Base-by-base conservation (phyloP, 2,329 filamentous ascomycete species). In the Cytospora paraplurivora region DNA sequence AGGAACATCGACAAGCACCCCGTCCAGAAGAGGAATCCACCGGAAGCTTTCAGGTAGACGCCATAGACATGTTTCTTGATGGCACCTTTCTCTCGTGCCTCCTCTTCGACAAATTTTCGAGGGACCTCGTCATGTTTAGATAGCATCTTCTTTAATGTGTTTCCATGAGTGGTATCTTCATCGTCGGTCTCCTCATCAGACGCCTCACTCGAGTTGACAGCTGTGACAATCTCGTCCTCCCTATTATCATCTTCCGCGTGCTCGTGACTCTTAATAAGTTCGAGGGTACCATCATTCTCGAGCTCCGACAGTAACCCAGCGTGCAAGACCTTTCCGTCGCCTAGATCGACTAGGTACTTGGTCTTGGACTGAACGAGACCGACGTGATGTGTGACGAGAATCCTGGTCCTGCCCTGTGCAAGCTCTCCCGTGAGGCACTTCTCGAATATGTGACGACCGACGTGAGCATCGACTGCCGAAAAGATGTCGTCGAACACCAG, bases 401-500 rank as follows among this genome's bases (percentile, higher is more conserved):
- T 91, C 35, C 91, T 80, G 1, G 92, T 95, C 62, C 92, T 80
- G 0, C 86, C 87, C 27, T 80, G 75, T 65, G 88, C 88, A 10
- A 94, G 81, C 56, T 89, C 84, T 6, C 91, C 91, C 2, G 84
- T 88, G 3, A 94, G 79, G 66, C 88, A 92, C 62, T 91, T 83
- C 67, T 93, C 89, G 68, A 91, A 92, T 56, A 94, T 88, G 69
- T 92, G 89, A 34, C 89, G 85, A 17, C 91, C 91, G 35, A 93
- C 91, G 70, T 93, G 90, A 3, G 90, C 88, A 73, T 96, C 92
- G 10, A 95, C 86, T 11, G 91, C 88, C 71, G 88, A 92, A 73
- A 96, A 93, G 49, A 94, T 91, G 71, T 96, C 92, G 72, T 96
- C 92, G 70, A 95, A 81, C 19, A 95, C 79, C 6, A 96, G 78